Percentiles rank a stretch among this genome's conserved stretches.
These are phyloP conservation scores for Amanita inopinata DNA, from an alignment of 768 basidiomycete genomes.

Conservation along the genomic window DNA sequence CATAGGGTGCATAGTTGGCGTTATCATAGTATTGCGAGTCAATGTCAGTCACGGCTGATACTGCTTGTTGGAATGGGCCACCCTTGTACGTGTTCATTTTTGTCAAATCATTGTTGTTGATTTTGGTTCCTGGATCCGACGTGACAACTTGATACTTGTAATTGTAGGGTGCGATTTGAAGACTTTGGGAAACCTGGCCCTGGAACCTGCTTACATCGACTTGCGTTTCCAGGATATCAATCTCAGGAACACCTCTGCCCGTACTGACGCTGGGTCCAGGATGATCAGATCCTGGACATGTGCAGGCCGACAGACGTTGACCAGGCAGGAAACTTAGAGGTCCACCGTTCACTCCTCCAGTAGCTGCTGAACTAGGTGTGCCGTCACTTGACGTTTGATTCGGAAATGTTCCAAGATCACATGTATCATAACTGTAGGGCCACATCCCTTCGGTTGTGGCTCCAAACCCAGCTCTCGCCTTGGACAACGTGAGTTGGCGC, in stretches of 20 bases:
- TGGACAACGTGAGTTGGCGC: slow-evolving; percentile 14
- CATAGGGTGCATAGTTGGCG: slow-evolving; percentile 49
- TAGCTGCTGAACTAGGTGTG: slow-evolving; percentile 46
- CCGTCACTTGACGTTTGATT: slow-evolving; percentile 64
- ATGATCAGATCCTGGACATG: slow-evolving; percentile 78
- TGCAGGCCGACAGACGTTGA: slow-evolving; percentile 81
- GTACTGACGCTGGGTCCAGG: slow-evolving; percentile 65
- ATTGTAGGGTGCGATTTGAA: slow-evolving; percentile 77
- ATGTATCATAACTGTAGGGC: slow-evolving; percentile 79
- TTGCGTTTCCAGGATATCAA: slow-evolving; percentile 87
- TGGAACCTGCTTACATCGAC: slow-evolving; percentile 38
- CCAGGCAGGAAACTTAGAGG: slow-evolving; percentile 75
- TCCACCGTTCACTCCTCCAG: slow-evolving; percentile 38
- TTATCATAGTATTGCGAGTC: slow-evolving; percentile 48
- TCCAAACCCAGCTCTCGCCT: slow-evolving; percentile 84
- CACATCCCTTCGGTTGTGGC: slow-evolving; percentile 81
- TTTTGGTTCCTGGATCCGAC: slow-evolving; percentile 36
- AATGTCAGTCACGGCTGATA: slow-evolving; percentile 53
- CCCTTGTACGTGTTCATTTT: slow-evolving; percentile 61
- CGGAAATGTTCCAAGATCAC: slow-evolving; percentile 80
- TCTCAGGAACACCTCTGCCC: slow-evolving; percentile 84
- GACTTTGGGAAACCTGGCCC: slow-evolving; percentile 72
- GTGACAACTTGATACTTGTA: slow-evolving; percentile 53
- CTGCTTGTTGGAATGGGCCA: slow-evolving; percentile 64
- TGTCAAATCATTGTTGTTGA: slow-evolving; percentile 44